A percentile compares a stretch with the other conserved stretches of the same genome.
These are phyloP conservation scores for Russula sp. DNA, from an alignment of 768 basidiomycete genomes.

Conservation along the genomic window DNA sequence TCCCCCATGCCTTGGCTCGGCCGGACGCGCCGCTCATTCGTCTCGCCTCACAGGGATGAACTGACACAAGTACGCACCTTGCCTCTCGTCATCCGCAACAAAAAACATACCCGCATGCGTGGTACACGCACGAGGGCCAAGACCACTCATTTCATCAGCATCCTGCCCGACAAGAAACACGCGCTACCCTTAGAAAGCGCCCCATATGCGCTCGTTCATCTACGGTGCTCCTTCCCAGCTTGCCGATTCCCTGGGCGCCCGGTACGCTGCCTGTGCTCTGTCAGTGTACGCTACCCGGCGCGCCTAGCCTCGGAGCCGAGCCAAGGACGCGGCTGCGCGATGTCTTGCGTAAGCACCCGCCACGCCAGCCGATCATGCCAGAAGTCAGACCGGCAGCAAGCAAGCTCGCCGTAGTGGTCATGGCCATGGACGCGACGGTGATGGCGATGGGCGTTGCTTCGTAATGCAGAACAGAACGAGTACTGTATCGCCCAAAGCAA, in stretches of 20 bases:
- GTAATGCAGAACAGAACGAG: neutral
- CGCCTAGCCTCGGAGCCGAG: slow-evolving; percentile 93
- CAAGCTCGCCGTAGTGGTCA: slow-evolving; percentile 68
- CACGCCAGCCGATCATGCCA: slow-evolving; percentile 78
- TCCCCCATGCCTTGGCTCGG: too few relatives aligned
- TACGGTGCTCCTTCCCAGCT: slow-evolving; percentile 83
- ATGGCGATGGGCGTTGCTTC: slow-evolving; percentile 45
- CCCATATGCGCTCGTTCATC: slow-evolving; percentile 73
- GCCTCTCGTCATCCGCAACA: too few relatives aligned
- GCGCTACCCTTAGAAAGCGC: too few relatives aligned
- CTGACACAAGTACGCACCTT: too few relatives aligned
- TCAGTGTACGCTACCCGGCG: slow-evolving; percentile 75
- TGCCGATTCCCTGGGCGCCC: slow-evolving; percentile 78
- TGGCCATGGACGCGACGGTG: slow-evolving; percentile 28
- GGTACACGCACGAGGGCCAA: too few relatives aligned
- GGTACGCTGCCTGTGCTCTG: slow-evolving; percentile 87
- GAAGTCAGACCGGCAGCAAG: slow-evolving; percentile 62
- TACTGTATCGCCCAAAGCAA: too few relatives aligned
- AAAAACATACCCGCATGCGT: too few relatives aligned
- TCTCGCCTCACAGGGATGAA: too few relatives aligned
- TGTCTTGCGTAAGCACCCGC: slow-evolving; percentile 67
- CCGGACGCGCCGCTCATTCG: too few relatives aligned
- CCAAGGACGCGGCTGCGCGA: slow-evolving; percentile 84
- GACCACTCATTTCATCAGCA: too few relatives aligned
- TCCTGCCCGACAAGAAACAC: too few relatives aligned